Evolutionary conservation across 2,329 filamentous ascomycete genomes (phyloP), one percentile per base, ranked within the genome.

Genomic region (Cordyceps fumosorosea): DNA sequence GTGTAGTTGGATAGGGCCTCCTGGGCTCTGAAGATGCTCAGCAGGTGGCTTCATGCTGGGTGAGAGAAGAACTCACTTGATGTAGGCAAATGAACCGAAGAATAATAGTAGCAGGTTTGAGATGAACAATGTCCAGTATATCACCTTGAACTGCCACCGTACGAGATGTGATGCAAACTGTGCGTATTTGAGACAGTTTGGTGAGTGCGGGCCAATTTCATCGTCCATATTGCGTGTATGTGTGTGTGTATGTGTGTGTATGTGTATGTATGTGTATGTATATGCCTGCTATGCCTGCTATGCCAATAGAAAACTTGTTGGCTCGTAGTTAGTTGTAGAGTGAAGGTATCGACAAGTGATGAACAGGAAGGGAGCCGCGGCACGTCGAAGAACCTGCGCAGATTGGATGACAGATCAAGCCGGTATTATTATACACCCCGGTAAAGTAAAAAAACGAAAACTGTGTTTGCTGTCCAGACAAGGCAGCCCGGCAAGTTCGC

Each of bases 51-150:
- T 16, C n/a, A 16, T 7, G 37, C 5, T n/a, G 40, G 1, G n/a
- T 4, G 14, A n/a, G 16, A 4, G 12, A 12, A 16, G 7, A 26
- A 8, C 74, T 54, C 68, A 78, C 77, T 69, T 72, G 44, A 68
- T 77, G 53, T 76, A 79, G 12, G 71, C 68, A 69, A 74, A 77
- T 1, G 80, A 79, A 10, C 76, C 74, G 14, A 77, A 63, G 57
- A 78, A 81, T 29, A 82, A 72, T 18, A 81, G 68, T 10, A 77
- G 54, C 0, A 81, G 65, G 58, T 81, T 80, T 20, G 73, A 67
- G 26, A 75, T 65, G 66, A 81, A 82, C 56, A 82, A 64, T 12
- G 68, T 65, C 78, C 78, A 82, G 70, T 80, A 82, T 26, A 81
- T 70, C 14, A 75, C 66, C 64, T 78, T 77, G 64, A 80, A 80